Percentiles rank a stretch among this genome's conserved stretches.
Conservation (phyloP, 192 early-diverging fungal genomes). For the Chytriomyces sp. region DNA sequence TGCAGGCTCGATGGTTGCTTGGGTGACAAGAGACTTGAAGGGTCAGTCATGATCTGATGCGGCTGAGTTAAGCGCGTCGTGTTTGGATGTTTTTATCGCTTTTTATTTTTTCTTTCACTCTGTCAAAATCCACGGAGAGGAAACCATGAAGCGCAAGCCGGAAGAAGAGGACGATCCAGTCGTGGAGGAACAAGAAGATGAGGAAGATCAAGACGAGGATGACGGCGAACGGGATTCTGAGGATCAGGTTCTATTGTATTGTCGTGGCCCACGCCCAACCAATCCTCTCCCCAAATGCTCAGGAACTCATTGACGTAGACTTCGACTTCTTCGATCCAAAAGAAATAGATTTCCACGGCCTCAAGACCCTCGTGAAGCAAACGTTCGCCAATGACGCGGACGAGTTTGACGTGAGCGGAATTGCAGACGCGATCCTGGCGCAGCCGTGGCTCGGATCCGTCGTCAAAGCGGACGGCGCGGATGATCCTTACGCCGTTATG, state of each 20-base stretch:
- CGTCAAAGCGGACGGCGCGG: conserved; percentile 80
- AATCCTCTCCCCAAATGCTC: background rate
- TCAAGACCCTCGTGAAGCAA: conserved; percentile 83
- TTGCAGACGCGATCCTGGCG: conserved; percentile 80
- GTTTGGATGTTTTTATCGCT: background rate
- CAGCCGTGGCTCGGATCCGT: conserved; percentile 81
- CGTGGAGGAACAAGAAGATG: background rate
- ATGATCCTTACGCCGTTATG: conserved; percentile 86
- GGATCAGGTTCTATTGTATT: too few relatives aligned
- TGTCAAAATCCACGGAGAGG: background rate
- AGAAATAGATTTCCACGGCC: conserved; percentile 84
- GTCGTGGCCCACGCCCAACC: too few relatives aligned
- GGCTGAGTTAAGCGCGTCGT: background rate
- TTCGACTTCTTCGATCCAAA: conserved; percentile 96
- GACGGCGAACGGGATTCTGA: background rate
- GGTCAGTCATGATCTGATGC: background rate
- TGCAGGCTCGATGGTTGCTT: background rate
- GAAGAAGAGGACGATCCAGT: conserved; percentile 7
- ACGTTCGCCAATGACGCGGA: conserved; percentile 81
- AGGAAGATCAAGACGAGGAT: conserved; percentile 11
- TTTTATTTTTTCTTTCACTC: conserved; percentile 31
- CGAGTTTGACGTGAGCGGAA: conserved; percentile 68
- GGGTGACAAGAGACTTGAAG: background rate
- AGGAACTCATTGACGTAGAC: conserved; percentile 76
- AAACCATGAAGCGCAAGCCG: background rate